A percentile compares a stretch with the other conserved stretches of the same genome.
Conservation (phyloP, 2,329 filamentous ascomycete genomes). For the Penicillium sp. region DNA sequence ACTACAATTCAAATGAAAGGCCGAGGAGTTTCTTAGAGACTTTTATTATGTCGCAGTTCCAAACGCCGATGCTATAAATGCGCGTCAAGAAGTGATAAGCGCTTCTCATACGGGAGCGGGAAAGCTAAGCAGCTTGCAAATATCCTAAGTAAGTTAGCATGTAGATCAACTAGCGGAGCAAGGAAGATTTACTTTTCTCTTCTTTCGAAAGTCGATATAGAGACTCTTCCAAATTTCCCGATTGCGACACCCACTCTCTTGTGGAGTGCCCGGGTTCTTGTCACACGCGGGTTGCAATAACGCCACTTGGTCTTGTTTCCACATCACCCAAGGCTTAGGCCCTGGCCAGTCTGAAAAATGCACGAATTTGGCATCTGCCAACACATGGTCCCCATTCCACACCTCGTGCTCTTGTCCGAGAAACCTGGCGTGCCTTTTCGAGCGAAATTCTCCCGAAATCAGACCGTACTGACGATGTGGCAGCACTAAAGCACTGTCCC, state of each 20-base stretch:
- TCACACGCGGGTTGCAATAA: conserved; percentile 33
- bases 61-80: no score
- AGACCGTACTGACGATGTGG: conserved; percentile 60
- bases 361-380: conserved; percentile 58
- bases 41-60: no score
- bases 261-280: conserved; percentile 29
- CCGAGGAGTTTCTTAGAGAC: no score
- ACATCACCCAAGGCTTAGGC: conserved; percentile 58
- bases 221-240: conserved; percentile 35
- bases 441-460: conserved; percentile 58
- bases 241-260: conserved; percentile 36
- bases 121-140: conserved; percentile 35
- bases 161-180: not conserved
- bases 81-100: no score
- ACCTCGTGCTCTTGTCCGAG: conserved; percentile 46
- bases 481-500: conserved; percentile 53
- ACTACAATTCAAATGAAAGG: no score
- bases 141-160: conserved; percentile 21
- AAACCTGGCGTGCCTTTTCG: conserved; percentile 48
- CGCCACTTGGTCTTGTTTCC: conserved; percentile 30
- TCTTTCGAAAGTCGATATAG: conserved; percentile 35
- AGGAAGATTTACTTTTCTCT: conserved; percentile 25
- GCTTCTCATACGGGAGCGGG: conserved; percentile 26
- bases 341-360: conserved; percentile 69
- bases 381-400: conserved; percentile 55